phyloP scores from a whole-genome alignment of 2,329 filamentous ascomycete species.

The Sporothrix humicola region DNA sequence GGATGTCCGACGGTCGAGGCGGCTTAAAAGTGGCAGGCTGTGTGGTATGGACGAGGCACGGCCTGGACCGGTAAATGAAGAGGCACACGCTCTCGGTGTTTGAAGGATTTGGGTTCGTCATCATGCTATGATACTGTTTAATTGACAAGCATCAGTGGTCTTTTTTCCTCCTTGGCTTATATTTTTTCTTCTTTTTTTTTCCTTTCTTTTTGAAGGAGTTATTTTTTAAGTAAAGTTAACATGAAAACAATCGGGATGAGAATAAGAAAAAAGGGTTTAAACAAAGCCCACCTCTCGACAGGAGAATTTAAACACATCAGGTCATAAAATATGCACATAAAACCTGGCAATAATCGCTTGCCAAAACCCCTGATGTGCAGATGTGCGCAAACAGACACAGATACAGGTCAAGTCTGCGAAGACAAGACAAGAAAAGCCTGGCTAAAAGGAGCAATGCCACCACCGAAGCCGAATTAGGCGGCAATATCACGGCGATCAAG shows the following conservation, averaged over 20 bases:
- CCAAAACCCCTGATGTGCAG: conserved; percentile 18
- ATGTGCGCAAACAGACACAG: no score
- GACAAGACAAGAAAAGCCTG: not conserved
- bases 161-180: not conserved
- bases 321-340: not conserved
- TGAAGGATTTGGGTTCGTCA: not conserved
- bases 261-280: no score
- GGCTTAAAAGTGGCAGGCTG: conserved; percentile 1
- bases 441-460: not conserved
- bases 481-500: conserved; percentile 27
- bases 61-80: conserved; percentile 23
- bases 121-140: not conserved
- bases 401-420: no score
- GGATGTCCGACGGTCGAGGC: conserved; percentile 29
- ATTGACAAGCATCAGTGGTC: no score
- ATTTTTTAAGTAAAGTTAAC: not conserved
- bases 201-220: not conserved
- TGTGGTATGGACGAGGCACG: conserved; percentile 6
- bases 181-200: not conserved
- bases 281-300: no score
- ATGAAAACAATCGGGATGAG: no score
- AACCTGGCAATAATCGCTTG: not conserved
- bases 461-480: conserved; percentile 26
- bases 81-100: conserved; percentile 18
- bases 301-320: not conserved